These are phyloP conservation scores for Fragaria ananassa DNA, from an alignment of 306 rosid species.

Conservation along the genomic window DNA sequence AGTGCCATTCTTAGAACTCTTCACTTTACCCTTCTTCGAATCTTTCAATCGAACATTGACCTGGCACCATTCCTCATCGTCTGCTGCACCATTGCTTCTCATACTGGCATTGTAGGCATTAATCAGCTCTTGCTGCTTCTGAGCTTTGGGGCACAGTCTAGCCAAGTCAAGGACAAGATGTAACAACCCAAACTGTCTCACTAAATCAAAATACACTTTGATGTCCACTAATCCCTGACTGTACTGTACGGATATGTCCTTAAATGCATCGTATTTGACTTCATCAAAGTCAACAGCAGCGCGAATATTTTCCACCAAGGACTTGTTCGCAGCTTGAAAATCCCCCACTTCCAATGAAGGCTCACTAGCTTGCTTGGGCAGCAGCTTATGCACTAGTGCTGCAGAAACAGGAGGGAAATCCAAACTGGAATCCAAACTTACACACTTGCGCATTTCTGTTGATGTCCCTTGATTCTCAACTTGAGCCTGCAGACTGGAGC, in stretches of 20 bases:
- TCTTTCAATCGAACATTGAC: constrained; percentile 31
- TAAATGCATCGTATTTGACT: constrained; percentile 59
- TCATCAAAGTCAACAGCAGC: constrained; percentile 68
- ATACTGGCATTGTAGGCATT: constrained; percentile 49
- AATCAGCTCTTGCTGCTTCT: constrained; percentile 74
- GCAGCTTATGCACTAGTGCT: constrained; percentile 42
- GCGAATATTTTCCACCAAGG: constrained; percentile 79
- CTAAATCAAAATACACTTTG: constrained; percentile 56
- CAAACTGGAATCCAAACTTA: constrained; percentile 25
- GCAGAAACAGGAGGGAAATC: constrained; percentile 89
- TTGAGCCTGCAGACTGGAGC: not conserved
- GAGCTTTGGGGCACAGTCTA: constrained; percentile 70
- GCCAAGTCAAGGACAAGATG: constrained; percentile 84
- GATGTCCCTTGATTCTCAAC: not conserved
- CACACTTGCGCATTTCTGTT: not conserved
- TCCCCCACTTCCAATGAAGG: constrained; percentile 36
- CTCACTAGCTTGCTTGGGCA: constrained; percentile 30
- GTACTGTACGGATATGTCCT: constrained; percentile 71
- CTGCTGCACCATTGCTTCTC: constrained; percentile 40
- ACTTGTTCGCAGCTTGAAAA: constrained; percentile 79
- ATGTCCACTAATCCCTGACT: constrained; percentile 75
- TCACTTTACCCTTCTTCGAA: constrained; percentile 68
- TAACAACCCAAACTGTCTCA: constrained; percentile 74
- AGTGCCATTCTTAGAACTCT: constrained; percentile 48
- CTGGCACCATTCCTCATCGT: constrained; percentile 32